A percentile compares a stretch with the other conserved stretches of the same genome.
Evolutionary conservation across 2,329 filamentous ascomycete species (phyloP).

Genomic region (Claviceps citrina): DNA sequence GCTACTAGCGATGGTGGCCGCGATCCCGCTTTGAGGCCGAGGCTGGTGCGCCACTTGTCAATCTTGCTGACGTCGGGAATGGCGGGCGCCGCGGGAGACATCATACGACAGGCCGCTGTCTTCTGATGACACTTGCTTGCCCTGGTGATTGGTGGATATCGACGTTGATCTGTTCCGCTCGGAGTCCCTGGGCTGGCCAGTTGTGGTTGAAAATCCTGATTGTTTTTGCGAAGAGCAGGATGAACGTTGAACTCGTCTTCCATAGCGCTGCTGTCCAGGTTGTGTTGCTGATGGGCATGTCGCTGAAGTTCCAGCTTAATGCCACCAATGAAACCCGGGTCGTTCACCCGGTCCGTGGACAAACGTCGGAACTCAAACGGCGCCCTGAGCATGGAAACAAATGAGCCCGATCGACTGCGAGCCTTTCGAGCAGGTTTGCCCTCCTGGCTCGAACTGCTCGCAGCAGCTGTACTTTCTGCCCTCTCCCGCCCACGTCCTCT

Average conservation of each 20-base stretch:
- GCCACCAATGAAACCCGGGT: slow-evolving; percentile 25
- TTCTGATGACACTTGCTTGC: slow-evolving; percentile 14
- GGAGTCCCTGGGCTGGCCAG: slow-evolving; percentile 2
- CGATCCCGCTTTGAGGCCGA: slow-evolving; percentile 11
- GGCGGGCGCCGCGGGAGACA: slow-evolving; percentile 13
- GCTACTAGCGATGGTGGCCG: not conserved
- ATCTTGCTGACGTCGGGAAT: slow-evolving; percentile 19
- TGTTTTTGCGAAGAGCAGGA: slow-evolving; percentile 19
- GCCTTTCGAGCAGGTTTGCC: slow-evolving; percentile 9
- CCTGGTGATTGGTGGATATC: slow-evolving; percentile 24
- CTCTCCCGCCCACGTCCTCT: slow-evolving; percentile 5
- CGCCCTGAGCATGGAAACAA: slow-evolving; percentile 20
- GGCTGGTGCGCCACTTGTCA: slow-evolving; percentile 17
- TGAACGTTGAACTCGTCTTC: slow-evolving; percentile 17
- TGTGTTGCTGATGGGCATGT: slow-evolving; percentile 18
- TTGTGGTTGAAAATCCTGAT: slow-evolving; percentile 12
- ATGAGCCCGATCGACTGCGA: slow-evolving; percentile 22
- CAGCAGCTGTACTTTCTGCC: slow-evolving; percentile 5
- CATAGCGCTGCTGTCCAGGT: slow-evolving; percentile 13
- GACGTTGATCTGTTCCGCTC: slow-evolving; percentile 14
- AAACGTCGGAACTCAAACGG: slow-evolving; percentile 21
- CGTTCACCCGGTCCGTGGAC: slow-evolving; percentile 17
- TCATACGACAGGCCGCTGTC: slow-evolving; percentile 12
- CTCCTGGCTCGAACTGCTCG: slow-evolving; percentile 10
- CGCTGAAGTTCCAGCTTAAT: slow-evolving; percentile 26